phyloP scores from a whole-genome alignment of 345 rosid species.

The Eucalyptus cloeziana region DNA sequence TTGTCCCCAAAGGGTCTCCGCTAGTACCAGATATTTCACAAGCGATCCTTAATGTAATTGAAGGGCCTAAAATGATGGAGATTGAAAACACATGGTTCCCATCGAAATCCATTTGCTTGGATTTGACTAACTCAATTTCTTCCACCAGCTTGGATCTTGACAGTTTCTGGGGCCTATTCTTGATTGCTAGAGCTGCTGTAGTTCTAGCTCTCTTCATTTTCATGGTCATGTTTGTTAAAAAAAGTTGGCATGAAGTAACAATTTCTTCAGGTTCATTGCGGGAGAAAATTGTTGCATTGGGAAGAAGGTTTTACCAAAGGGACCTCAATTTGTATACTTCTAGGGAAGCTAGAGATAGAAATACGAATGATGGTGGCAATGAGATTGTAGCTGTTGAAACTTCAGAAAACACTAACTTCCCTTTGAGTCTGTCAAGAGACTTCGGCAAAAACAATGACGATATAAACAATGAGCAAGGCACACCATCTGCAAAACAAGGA shows the following conservation, averaged over 20 bases:
- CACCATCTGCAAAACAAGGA: background rate
- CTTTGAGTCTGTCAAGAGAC: background rate
- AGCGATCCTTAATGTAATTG: background rate
- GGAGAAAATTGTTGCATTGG: background rate
- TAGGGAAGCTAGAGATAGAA: background rate
- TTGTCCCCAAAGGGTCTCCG: background rate
- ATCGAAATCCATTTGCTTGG: fast-evolving
- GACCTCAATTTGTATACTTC: background rate
- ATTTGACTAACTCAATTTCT: background rate
- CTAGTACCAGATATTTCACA: fast-evolving
- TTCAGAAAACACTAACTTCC: background rate
- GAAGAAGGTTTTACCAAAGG: background rate
- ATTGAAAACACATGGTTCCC: background rate
- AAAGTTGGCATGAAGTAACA: fast-evolving
- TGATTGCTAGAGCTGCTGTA: background rate
- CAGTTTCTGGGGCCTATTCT: background rate
- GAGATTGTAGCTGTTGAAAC: background rate
- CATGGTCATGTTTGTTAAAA: background rate
- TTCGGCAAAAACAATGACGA: background rate
- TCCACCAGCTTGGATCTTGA: background rate
- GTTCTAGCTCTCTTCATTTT: background rate
- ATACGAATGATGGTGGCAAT: background rate
- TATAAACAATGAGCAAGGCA: background rate
- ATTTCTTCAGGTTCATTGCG: background rate
- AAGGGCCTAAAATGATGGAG: too few relatives aligned